A percentile compares a stretch with the other conserved stretches of the same genome.
Conservation (phyloP, 257 asterid species). For the Solanum tarijense region DNA sequence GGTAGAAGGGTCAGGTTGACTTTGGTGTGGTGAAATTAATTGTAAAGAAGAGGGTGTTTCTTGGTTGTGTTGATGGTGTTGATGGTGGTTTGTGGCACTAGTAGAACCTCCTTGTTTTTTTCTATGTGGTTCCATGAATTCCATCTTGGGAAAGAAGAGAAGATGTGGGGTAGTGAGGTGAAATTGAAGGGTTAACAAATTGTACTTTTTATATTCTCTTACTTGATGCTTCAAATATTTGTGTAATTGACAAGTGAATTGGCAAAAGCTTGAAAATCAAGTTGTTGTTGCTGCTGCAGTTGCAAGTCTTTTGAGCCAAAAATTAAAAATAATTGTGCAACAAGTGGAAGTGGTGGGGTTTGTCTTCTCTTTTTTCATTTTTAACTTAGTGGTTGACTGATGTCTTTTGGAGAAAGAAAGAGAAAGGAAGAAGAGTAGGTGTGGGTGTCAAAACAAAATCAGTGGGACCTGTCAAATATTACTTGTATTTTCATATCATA, state of each 20-base stretch:
- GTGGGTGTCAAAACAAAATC: neutral
- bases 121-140: neutral
- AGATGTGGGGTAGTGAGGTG: neutral
- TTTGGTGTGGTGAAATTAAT: neutral
- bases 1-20: slow-evolving; percentile 6
- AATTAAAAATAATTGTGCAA: neutral
- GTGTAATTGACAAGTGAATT: neutral
- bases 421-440: neutral
- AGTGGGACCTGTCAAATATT: neutral
- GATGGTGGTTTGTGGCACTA: neutral
- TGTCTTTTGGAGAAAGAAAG: neutral
- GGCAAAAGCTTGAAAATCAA: neutral
- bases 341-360: neutral
- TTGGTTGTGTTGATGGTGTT: neutral
- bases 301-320: neutral
- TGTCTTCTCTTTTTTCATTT: neutral
- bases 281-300: neutral
- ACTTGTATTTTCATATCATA: neutral
- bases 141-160: neutral
- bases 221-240: neutral
- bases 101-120: neutral
- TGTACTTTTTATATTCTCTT: neutral
- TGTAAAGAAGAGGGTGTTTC: slow-evolving; percentile 3
- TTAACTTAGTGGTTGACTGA: neutral
- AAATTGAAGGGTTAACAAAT: neutral